These are phyloP conservation scores for Elongisporangium senticosum DNA, from an alignment of 352 stramenopile genomes.

Conservation along the genomic window DNA sequence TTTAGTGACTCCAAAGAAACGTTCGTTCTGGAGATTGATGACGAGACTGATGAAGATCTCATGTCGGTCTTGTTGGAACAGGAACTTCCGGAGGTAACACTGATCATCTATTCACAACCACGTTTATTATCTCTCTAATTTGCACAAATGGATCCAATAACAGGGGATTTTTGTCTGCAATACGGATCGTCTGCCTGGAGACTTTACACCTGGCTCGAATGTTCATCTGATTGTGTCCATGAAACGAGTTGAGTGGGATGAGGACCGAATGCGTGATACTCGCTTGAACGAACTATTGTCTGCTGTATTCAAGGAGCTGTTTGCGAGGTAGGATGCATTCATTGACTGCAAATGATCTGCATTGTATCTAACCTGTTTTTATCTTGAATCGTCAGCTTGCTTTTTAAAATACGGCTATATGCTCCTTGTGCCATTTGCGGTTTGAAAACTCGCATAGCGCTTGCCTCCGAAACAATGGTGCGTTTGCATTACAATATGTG, in stretches of 20 bases:
- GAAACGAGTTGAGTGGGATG: conserved; percentile 85
- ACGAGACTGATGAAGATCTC: conserved; percentile 90
- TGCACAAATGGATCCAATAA: background rate
- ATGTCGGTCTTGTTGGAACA: conserved; percentile 90
- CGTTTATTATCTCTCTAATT: background rate
- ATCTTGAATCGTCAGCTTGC: conserved; percentile 26
- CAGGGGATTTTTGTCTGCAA: conserved; percentile 85
- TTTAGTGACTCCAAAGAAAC: conserved; percentile 76
- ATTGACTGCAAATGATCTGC: background rate
- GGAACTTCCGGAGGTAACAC: conserved; percentile 59
- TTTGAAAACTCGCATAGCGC: conserved; percentile 63
- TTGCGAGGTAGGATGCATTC: conserved; percentile 52
- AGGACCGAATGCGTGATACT: conserved; percentile 83
- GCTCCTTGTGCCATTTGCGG: conserved; percentile 81
- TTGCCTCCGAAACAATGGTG: conserved; percentile 83
- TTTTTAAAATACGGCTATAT: conserved; percentile 68
- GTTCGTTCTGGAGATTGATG: conserved; percentile 89
- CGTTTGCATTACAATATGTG: background rate
- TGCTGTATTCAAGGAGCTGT: conserved; percentile 81
- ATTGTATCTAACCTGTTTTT: conserved; percentile 1
- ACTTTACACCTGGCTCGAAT: conserved; percentile 65
- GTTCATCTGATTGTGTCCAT: conserved; percentile 84
- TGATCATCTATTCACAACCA: background rate
- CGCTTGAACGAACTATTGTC: conserved; percentile 80
- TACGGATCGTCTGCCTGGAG: conserved; percentile 69